Percentiles rank a stretch among this genome's conserved stretches.
These are phyloP conservation scores for Raphanus hybrid DNA, from an alignment of 441 rosid species.

Conservation along the genomic window DNA sequence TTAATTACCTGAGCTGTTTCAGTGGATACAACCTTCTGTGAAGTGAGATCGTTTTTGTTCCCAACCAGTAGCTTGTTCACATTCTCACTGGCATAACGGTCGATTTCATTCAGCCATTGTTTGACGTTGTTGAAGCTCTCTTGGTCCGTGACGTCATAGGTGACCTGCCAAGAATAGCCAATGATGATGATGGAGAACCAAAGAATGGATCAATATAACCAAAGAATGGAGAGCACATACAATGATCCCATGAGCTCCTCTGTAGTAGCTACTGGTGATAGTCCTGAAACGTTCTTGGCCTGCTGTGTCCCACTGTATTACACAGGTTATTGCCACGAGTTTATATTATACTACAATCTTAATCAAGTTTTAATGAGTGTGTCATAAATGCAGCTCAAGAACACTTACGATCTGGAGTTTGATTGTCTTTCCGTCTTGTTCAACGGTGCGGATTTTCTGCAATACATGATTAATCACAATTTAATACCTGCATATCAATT, in stretches of 20 bases:
- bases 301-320: conserved; percentile 60
- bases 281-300: conserved; percentile 82
- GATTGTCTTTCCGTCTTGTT: conserved; percentile 69
- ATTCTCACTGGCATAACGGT: conserved; percentile 58
- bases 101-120: conserved; percentile 59
- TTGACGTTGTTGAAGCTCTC: conserved; percentile 62
- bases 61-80: conserved; percentile 60
- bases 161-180: conserved; percentile 43
- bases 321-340: not conserved
- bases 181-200: conserved; percentile 17
- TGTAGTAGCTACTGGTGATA: conserved; percentile 92
- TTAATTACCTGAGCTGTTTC: conserved; percentile 53
- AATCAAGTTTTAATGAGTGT: not conserved
- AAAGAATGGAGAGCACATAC: not conserved
- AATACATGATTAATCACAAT: not conserved
- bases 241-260: conserved; percentile 97
- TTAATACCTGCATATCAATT: not conserved
- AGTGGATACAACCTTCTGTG: conserved; percentile 54
- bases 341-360: not conserved
- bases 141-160: conserved; percentile 65
- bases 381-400: not conserved
- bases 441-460: conserved; percentile 74
- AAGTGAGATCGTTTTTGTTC: conserved; percentile 56
- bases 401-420: conserved; percentile 51
- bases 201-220: not conserved